Conservation (phyloP, 2,329 filamentous ascomycete species). For the Fusarium floridanum region DNA sequence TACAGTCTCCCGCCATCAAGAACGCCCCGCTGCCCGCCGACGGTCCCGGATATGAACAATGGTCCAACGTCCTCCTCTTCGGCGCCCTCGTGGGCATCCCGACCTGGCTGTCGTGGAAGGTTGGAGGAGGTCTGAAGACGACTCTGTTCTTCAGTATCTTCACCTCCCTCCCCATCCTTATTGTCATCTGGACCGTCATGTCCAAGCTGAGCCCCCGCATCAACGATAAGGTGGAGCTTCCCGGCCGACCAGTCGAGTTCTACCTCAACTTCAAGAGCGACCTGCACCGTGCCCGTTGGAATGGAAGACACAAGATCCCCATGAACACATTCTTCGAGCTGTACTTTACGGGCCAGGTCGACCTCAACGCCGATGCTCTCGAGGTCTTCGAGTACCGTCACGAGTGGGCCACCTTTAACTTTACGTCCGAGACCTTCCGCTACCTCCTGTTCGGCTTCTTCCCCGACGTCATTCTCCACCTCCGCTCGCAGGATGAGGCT, state of each 20-base stretch:
- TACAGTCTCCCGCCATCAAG: constrained; percentile 87
- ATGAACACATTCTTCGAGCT: constrained; percentile 94
- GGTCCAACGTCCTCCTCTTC: constrained; percentile 83
- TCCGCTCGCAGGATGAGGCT: constrained; percentile 91
- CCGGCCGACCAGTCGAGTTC: constrained; percentile 86
- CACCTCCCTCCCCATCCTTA: constrained; percentile 81
- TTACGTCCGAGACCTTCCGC: constrained; percentile 85
- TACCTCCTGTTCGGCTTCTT: constrained; percentile 86
- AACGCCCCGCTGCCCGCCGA: constrained; percentile 93
- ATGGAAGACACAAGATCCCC: constrained; percentile 81
- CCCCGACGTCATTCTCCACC: constrained; percentile 89
- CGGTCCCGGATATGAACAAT: constrained; percentile 81
- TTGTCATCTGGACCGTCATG: constrained; percentile 81
- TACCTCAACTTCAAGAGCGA: constrained; percentile 82
- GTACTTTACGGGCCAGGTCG: constrained; percentile 92
- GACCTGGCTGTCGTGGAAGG: constrained; percentile 81
- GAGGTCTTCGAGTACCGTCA: constrained; percentile 91
- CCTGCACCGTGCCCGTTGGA: constrained; percentile 70
- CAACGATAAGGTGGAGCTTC: constrained; percentile 88
- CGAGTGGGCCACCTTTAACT: constrained; percentile 93
- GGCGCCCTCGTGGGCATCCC: constrained; percentile 77
- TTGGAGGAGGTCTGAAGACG: constrained; percentile 86
- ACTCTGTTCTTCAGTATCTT: constrained; percentile 86
- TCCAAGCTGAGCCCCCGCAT: constrained; percentile 85
- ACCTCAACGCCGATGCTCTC: constrained; percentile 90